Base-by-base conservation (phyloP, 2,329 filamentous ascomycete genomes). In the Botrytis fabae region DNA sequence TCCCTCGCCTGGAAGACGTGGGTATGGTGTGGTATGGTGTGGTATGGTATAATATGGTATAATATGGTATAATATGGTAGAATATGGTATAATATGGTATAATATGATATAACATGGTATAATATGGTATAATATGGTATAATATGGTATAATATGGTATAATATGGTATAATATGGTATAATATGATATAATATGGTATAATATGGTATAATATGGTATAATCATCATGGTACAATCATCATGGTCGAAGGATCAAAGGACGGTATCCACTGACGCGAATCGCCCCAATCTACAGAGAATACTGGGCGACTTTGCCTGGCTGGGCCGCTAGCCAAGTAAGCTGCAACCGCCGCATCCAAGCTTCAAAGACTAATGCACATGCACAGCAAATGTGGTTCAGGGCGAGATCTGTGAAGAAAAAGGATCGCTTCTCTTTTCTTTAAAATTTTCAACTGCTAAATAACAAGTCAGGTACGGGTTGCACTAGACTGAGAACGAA, bases 341-440 rank as follows among this genome's bases (percentile, higher is more conserved):
- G 42, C 46, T 64, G 28, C 12, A 66, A 51, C 46, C 63, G 63
- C 44, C 44, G 44, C 44, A 40, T 66, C 63, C 51, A 66, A 66
- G 63, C 44, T 66, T 25, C n/a, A 40, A 51, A 61, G 20, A 61
- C 59, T 60, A 66, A 66, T 54, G 46, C 20, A 66, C 18, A 66
- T 54, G 46, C 20, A 66, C 18, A 40, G 14, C 38, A 40, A 28
- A 40, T 66, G n/a, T 54, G 64, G 32, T 28, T 66, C 44, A 66
- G 40, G 20, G 46, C 46, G 64, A 66, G 64, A 66, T 66, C 46
- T 66, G 46, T 20, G 63, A 65, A 35, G 25, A 38, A 51, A 48
- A 65, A n/a, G 18, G 20, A 65, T 65, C 63, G 2, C 32, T 32
- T 65, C 63, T 32, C 32, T 32, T 32, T 32, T 32, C 32, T 32